A percentile compares a stretch with the other conserved stretches of the same genome.
phyloP scores from a whole-genome alignment of 2,329 filamentous ascomycete genomes.

The Lomentospora prolificans region DNA sequence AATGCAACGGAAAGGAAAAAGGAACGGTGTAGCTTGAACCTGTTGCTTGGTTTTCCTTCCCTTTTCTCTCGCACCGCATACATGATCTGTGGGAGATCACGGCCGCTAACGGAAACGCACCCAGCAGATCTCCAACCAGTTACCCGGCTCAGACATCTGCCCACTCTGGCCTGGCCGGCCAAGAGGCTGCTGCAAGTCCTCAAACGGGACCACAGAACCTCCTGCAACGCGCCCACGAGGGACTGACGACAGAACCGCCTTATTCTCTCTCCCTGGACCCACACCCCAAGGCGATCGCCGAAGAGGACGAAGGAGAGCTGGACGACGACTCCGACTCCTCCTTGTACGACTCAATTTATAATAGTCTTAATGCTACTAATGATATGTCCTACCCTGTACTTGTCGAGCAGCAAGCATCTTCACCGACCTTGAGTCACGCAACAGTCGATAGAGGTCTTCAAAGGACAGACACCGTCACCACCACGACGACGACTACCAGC shows the following conservation, averaged over 20 bases:
- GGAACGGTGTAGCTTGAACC: neutral
- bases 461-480: neutral
- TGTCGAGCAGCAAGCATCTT: slow-evolving; percentile 12
- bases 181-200: neutral
- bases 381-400: slow-evolving; percentile 10
- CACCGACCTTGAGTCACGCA: slow-evolving; percentile 10
- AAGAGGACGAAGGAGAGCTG: neutral
- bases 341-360: slow-evolving; percentile 9
- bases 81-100: slow-evolving; percentile 2
- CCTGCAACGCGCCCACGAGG: neutral
- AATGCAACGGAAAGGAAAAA: neutral
- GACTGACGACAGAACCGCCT: neutral
- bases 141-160: neutral
- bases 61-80: neutral
- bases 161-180: neutral
- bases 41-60: neutral
- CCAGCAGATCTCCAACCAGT: neutral
- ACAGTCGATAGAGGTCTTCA: neutral
- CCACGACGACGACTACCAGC: neutral
- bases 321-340: slow-evolving; percentile 9
- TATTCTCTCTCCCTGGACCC: neutral
- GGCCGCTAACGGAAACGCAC: slow-evolving; percentile 1
- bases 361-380: slow-evolving; percentile 12
- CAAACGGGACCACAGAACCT: neutral
- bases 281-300: neutral